Base-by-base conservation (phyloP, 2,329 filamentous ascomycete species). In the Pseudogymnoascus sp. region DNA sequence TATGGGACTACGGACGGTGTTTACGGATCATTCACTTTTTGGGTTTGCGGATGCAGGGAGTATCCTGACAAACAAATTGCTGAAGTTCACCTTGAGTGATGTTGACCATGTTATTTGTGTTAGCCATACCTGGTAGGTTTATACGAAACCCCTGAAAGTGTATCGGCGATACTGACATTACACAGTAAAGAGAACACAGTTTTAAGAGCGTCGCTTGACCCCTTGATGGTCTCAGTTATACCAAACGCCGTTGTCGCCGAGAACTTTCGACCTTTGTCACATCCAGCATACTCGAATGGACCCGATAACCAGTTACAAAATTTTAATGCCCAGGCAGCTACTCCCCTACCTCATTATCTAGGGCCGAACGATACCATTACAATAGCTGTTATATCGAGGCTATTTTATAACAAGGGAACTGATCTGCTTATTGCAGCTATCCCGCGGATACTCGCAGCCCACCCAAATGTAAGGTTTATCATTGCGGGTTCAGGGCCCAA, bases 371-470 rank as follows among this genome's bases (percentile, higher is more conserved):
- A 97, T 70, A 89, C 87, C 10, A 93, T 99, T 70, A 97, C 92
- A 6, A 97, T 99, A 64, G 91, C 99, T 1, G 93, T 99, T 18
- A 96, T 99, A 66, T 97, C 93, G 7, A 91, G 95, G 18, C 85
- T 99, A 1, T 99, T 97, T 77, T 97, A 97, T 77, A 99, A 99
- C 77, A 99, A 99, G 75, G 95, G 95, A 65, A 97, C 91, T 1
- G 96, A 99, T 74, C 84, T 99, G 0, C 84, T 99, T n/a, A 96
- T 96, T 23, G 95, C 93, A 10, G 91, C 92, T 3, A 96, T 99
- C 62, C 95, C 95, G 0, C 88, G 93, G 59, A 96, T 99, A 62
- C 84, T 97, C 28, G 89, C 91, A 60, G 85, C 87, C 12, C 90
- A 99, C 73, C 89, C 91, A 0, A 96, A 97, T 73, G 95, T 96